Base-by-base conservation (phyloP, 176 grass and related monocot genomes). In the Carex parvula region DNA sequence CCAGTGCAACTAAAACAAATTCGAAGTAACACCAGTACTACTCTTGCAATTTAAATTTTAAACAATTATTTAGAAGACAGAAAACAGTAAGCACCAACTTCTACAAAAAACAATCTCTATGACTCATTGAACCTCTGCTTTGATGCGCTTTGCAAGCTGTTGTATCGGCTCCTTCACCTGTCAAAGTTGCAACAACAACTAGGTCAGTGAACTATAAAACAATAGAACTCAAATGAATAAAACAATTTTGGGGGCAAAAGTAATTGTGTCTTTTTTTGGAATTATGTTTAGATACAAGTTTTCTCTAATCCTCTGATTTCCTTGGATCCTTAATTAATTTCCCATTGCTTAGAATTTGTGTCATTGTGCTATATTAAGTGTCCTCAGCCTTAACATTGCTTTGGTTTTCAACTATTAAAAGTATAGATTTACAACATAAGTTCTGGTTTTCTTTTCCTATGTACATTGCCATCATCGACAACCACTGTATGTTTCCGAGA, bases 101-200 rank as follows among this genome's bases (percentile, higher is more conserved):
- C 17, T 2, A 58, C 5, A 55, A 48, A 29, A 29, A 50, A 52
- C 3, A 29, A 76, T 50, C 21, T 30, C 12, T 46, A 3, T 26
- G 11, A 53, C 67, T 89, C 70, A 89, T 70, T 84, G 76, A 57
- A 17, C 89, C 58, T 77, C 71, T 57, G 71, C 14, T 84, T 95
- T 99, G 78, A 89, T 88, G 55, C 90, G 90, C 80, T 95, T 99
- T 26, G 90, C 65, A 41, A 81, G 65, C 81, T 94, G 93, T 71
- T 93, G 84, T 77, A 99, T 99, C 6, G 91, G 88, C 41, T 99
- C 90, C 89, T 91, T 90, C 66, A 94, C 93, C 91, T 99, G 84
- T 8, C 4, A 64, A 16, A 57, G 64, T 56, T 42, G 63, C 58
- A 85, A 15, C 14, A 83, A 15, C 41, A 88, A 84, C 22, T 16